Evolutionary conservation across 2,329 filamentous ascomycete species (phyloP).

Genomic region (Cadophora luteo-olivacea): DNA sequence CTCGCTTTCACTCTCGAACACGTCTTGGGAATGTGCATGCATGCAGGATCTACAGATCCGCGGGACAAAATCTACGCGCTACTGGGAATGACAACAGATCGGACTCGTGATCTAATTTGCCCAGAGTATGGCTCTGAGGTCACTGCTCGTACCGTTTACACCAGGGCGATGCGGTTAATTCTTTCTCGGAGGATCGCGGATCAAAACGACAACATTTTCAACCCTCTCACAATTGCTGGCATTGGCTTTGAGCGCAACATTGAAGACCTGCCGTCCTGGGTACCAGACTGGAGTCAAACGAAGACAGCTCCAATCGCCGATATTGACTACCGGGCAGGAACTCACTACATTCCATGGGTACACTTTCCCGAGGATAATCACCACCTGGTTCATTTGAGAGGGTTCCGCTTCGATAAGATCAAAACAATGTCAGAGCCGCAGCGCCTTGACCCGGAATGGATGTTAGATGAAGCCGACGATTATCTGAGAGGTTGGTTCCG

Average conservation of each 20-base stretch:
- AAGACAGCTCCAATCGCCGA: background rate
- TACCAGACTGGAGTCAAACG: constrained; percentile 15
- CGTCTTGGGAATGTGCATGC: background rate
- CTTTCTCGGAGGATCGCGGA: background rate
- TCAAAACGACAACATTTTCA: background rate
- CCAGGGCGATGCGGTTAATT: background rate
- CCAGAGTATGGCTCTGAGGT: background rate
- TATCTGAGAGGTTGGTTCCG: constrained; percentile 7
- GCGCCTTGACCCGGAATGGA: background rate
- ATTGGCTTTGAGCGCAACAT: background rate
- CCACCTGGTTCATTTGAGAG: background rate
- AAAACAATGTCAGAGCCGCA: background rate
- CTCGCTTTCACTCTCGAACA: background rate
- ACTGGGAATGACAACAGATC: constrained; percentile 6
- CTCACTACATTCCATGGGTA: background rate
- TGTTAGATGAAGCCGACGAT: background rate
- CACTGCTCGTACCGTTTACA: background rate
- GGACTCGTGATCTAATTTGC: background rate
- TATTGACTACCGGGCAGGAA: background rate
- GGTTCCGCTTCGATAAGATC: background rate
- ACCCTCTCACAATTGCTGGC: background rate
- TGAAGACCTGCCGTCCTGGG: constrained; percentile 10
- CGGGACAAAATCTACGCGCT: constrained; percentile 17
- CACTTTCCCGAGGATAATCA: background rate
- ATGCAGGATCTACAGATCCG: constrained; percentile 10